phyloP scores from a whole-genome alignment of 73 alveolate genomes.

The Stentor coeruleus region DNA sequence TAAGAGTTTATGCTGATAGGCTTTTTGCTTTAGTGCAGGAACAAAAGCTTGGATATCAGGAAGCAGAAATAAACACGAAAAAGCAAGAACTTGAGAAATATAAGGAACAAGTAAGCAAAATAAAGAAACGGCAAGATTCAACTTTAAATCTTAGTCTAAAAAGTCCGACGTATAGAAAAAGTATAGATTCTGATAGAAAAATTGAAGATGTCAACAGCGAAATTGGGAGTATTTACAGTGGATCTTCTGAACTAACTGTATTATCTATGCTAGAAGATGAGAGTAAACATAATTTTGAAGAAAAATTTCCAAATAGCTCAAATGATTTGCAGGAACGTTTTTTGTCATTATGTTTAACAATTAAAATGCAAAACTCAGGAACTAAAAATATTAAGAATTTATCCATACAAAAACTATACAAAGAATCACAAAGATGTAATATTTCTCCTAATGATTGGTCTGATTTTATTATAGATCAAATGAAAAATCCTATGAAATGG shows the following conservation, averaged over 20 bases:
- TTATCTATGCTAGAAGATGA: background rate
- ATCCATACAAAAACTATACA: background rate
- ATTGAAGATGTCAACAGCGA: background rate
- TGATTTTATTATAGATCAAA: background rate
- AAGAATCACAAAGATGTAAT: background rate
- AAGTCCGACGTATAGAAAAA: background rate
- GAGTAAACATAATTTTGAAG: background rate
- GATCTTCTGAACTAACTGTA: background rate
- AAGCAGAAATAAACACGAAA: background rate
- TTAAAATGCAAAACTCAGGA: background rate
- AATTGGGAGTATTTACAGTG: background rate
- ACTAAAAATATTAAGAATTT: background rate
- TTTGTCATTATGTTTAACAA: background rate
- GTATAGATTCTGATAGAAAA: background rate
- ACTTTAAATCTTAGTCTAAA: background rate
- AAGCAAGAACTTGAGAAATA: background rate
- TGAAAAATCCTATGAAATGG: background rate
- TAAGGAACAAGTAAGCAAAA: background rate
- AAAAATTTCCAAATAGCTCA: no score
- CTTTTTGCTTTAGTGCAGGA: background rate
- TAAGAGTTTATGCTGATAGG: background rate
- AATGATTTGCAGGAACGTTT: background rate
- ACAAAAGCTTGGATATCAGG: background rate
- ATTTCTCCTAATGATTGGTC: background rate
- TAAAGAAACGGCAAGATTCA: background rate